Base-by-base conservation (phyloP, 2,329 filamentous ascomycete species). In the Colletotrichum trifolii region DNA sequence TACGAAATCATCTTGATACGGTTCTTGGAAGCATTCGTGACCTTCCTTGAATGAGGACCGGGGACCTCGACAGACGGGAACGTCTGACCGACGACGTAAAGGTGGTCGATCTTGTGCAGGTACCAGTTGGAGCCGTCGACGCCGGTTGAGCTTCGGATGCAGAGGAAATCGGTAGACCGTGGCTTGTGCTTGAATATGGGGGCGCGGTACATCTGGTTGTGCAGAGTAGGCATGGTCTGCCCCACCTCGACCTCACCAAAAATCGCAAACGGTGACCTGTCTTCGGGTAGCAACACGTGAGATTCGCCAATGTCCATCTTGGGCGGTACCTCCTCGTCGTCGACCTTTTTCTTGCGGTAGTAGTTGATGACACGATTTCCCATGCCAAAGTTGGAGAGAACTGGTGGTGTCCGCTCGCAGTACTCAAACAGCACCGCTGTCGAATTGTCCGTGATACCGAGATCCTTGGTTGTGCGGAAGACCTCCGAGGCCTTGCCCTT, bases 361-460 rank as follows among this genome's bases (percentile, higher is more conserved):
- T 98, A 99, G 77, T 99, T 98, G 82, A 98, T 93, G 64, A 99
- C 87, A 57, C 94, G 91, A 76, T 91, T 97, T 56, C 94, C 94
- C 96, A 99, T 99, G 69, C 95, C 96, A 73, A 97, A 97, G 74
- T 97, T 97, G 47, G 95, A 97, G 67, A 99, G 82, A 65, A 97
- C 93, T 9, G 91, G 91, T 0, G 96, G 96, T 68, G 93, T 91
- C 73, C 97, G 94, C 77, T 99, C 96, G 8, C 93, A 96, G 76
- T 99, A 99, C 77, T 99, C 96, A 39, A 98, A 90, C 12, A 99
- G 85, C 6, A 97, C 85, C 17, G 93, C 90, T 46, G 89, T 91
- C 0, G 95, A 94, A 74, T 97, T 97, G 77, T 99, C 96, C 67
- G 88, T 91, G 71, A 97, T 82, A 34, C 92, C 93, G 15, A 99